Evolutionary conservation across 2,329 filamentous ascomycete genomes (phyloP).

Genomic region (Paecilomyces formosus): DNA sequence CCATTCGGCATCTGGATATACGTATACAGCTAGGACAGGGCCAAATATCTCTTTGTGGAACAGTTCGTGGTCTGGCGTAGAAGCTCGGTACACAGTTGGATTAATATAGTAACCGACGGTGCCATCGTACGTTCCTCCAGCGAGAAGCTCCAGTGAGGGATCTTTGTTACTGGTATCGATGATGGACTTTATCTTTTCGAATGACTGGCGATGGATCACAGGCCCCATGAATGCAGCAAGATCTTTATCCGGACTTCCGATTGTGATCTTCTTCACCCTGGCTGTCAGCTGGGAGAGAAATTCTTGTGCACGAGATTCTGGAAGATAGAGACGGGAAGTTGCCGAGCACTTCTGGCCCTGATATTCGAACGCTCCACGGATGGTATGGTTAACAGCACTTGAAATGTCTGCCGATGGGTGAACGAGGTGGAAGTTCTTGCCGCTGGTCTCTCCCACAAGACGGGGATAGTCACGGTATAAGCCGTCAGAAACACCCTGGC

Average conservation of each 20-base stretch:
- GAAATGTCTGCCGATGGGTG: slow-evolving; percentile 69
- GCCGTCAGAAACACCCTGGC: slow-evolving; percentile 69
- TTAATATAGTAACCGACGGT: slow-evolving; percentile 76
- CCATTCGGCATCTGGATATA: slow-evolving; percentile 63
- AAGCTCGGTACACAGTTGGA: slow-evolving; percentile 73
- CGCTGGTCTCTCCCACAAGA: slow-evolving; percentile 83
- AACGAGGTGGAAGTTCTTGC: slow-evolving; percentile 88
- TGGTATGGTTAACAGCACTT: slow-evolving; percentile 73
- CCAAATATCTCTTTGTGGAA: slow-evolving; percentile 77
- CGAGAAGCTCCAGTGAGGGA: slow-evolving; percentile 61
- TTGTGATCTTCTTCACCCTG: slow-evolving; percentile 63
- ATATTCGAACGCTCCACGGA: slow-evolving; percentile 83
- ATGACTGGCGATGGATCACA: slow-evolving; percentile 74
- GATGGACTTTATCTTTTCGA: slow-evolving; percentile 68
- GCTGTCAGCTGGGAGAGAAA: slow-evolving; percentile 60
- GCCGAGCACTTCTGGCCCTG: slow-evolving; percentile 90
- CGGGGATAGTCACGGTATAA: slow-evolving; percentile 79
- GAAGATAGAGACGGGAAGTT: slow-evolving; percentile 71
- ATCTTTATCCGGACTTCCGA: slow-evolving; percentile 58
- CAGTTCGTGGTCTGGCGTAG: slow-evolving; percentile 65
- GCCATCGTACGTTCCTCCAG: slow-evolving; percentile 69
- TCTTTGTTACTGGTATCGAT: slow-evolving; percentile 78
- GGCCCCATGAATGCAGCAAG: slow-evolving; percentile 78
- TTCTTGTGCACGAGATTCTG: slow-evolving; percentile 64
- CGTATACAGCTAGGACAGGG: slow-evolving; percentile 64